Base-by-base conservation (phyloP, 1,284 basidiomycete genomes). In the Sporisorium graminicola region DNA sequence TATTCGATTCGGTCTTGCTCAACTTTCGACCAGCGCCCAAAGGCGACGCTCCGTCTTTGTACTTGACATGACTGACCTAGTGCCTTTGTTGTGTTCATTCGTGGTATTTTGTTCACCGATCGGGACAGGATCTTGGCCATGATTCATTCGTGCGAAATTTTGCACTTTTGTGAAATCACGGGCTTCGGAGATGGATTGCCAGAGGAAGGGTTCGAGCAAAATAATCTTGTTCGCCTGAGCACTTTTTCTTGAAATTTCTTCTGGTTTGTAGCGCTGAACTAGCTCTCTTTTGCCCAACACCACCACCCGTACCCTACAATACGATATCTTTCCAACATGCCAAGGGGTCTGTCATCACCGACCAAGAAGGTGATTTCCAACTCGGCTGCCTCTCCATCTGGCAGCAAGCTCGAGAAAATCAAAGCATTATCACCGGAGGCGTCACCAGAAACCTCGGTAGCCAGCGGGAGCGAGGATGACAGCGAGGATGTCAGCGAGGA, bases 401-500 rank as follows among this genome's bases (percentile, higher is more conserved):
- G 42, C 16, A 49, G 47, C 35, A 65, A 62, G 51, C 37, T 44
- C 26, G 44, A 65, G 37, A 65, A 71, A 31, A 35, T 24, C 37
- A 65, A 58, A 35, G 40, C 59, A 8, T 56, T 52, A 37, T 56
- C 69, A n/a, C 62, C 57, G 10, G 56, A 58, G 9, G 33, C 52
- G 26, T 40, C 58, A 22, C 47, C 51, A 18, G 29, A 46, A 13
- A 9, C 37, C 13, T 59, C 61, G 5, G 50, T 5, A 35, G 53
- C 26, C 22, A 52, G 50, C n/a, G 59, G 2, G 8, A 61, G 51
- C 52, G 55, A 54, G 6, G 44, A 50, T 4, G 67, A 67, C 27
- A 59, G 61, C 9, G 37, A 58, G n/a, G n/a, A n/a, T n/a, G n/a
- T n/a, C 29, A 54, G 18, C 22, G 40, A 43, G 2, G 58, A 65